These are phyloP conservation scores for Sicyos edulis DNA, from an alignment of 306 rosid genomes.

Conservation along the genomic window DNA sequence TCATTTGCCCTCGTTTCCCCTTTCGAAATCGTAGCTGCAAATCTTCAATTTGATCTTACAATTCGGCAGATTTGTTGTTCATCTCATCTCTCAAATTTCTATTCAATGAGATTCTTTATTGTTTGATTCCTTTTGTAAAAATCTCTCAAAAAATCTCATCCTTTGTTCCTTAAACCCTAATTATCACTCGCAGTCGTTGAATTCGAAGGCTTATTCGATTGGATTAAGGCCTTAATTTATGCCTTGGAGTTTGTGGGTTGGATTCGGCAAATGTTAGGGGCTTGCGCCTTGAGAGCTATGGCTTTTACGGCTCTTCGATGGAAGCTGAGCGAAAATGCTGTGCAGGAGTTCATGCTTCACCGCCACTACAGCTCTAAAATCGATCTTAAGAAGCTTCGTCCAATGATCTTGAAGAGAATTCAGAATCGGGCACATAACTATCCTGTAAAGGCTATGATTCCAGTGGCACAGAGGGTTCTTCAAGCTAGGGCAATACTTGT, in stretches of 20 bases:
- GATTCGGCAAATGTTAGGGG: neutral
- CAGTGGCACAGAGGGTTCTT: constrained; percentile 64
- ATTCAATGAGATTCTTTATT: neutral
- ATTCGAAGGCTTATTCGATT: neutral
- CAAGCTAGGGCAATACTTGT: constrained; percentile 41
- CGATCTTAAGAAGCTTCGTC: constrained; percentile 48
- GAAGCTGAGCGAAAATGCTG: constrained; percentile 21
- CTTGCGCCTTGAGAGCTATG: constrained; percentile 3
- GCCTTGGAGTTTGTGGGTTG: neutral
- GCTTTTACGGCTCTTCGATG: constrained; percentile 35
- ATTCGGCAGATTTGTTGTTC: neutral
- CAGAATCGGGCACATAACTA: constrained; percentile 47
- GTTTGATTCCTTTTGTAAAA: neutral
- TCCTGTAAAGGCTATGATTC: constrained; percentile 52
- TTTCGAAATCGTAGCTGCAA: no score
- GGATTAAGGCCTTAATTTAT: neutral
- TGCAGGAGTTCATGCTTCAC: constrained; percentile 7
- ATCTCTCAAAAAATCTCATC: no score
- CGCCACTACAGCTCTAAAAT: constrained; percentile 31
- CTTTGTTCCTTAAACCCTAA: neutral
- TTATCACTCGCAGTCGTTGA: neutral
- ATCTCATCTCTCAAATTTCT: neutral
- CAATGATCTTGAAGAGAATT: constrained; percentile 68
- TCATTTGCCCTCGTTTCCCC: neutral
- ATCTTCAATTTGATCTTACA: neutral